phyloP scores from a whole-genome alignment of 169 alveolate genomes.

The Plasmodium falciparum region DNA sequence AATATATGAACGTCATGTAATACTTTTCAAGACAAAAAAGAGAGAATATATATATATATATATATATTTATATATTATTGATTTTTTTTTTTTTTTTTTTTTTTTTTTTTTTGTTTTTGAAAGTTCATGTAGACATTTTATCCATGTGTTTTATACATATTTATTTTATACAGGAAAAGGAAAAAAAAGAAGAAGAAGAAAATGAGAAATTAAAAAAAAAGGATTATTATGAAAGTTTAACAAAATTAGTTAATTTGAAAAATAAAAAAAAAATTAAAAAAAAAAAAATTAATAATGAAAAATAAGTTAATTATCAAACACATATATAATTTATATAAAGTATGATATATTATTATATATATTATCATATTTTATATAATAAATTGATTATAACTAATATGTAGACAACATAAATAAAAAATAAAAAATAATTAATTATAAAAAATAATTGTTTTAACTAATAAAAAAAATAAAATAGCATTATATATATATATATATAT shows the following conservation, averaged over 20 bases:
- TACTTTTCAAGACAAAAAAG: neutral
- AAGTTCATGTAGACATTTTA: slow-evolving; percentile 2
- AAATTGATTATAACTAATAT: too few species aligned
- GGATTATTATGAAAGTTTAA: slow-evolving; percentile 64
- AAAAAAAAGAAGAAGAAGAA: slow-evolving; percentile 49
- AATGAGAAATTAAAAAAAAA: slow-evolving; percentile 50
- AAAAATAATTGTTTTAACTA: slow-evolving; percentile 1
- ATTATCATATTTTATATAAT: too few species aligned
- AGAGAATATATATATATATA: neutral
- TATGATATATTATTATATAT: too few species aligned
- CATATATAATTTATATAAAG: neutral
- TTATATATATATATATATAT: slow-evolving; percentile 10
- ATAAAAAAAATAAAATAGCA: neutral
- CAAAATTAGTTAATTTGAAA: slow-evolving; percentile 53
- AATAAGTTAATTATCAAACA: neutral
- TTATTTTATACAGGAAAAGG: slow-evolving; percentile 39
- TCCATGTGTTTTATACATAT: neutral
- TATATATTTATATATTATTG: neutral
- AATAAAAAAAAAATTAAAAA: slow-evolving; percentile 30
- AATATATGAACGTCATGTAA: slow-evolving; percentile 40
- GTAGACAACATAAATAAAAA: too few species aligned
- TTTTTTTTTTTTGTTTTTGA: neutral
- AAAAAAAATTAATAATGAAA: neutral
- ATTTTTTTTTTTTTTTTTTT: neutral
- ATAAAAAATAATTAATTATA: too few species aligned